Evolutionary conservation across 2,329 filamentous ascomycete genomes (phyloP), one percentile per base, ranked within the genome.

Genomic region (Monilinia polystroma): DNA sequence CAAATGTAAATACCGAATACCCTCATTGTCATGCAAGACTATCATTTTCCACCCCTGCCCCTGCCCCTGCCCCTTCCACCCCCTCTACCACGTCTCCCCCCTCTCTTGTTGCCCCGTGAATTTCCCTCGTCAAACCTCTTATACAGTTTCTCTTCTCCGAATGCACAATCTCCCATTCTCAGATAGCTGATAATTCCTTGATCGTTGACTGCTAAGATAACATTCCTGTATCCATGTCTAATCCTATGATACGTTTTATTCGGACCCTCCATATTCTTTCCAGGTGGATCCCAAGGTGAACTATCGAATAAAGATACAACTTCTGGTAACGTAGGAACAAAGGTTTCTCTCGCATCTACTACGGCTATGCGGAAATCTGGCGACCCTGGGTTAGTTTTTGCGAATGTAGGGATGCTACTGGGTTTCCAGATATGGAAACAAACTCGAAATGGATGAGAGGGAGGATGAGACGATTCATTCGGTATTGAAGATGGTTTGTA

Each of bases 111-210:
- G 11, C 78, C 77, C 23, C 55, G 45, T 55, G 77, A 80, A 71
- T 76, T 82, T 70, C 76, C 76, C 55, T 69, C 71, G 75, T 82
- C 80, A 71, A 84, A 83, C 63, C 85, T 79, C 74, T 88, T 86
- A 73, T 87, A 92, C 49, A 97, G 74, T 76, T 80, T 86, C 77
- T 96, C 92, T 69, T 87, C 84, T 0, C 83, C 89, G 78, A 97
- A 97, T 0, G 88, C 89, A 14, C 87, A 88, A 80, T 98, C 93
- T 1, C 85, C 87, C 67, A 97, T 83, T 32, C 91, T 82, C 74
- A 97, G 82, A 76, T 94, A 98, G 77, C 94, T 98, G 56, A 93
- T 90, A 29, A 98, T 84, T 0, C 95, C 95, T 70, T 92, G 86
- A 76, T 98, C 95, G 45, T 97, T 93, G 2, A 98, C 85, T 0